Conservation (phyloP, 2,329 filamentous ascomycete genomes). For the Colletotrichum sp. region DNA sequence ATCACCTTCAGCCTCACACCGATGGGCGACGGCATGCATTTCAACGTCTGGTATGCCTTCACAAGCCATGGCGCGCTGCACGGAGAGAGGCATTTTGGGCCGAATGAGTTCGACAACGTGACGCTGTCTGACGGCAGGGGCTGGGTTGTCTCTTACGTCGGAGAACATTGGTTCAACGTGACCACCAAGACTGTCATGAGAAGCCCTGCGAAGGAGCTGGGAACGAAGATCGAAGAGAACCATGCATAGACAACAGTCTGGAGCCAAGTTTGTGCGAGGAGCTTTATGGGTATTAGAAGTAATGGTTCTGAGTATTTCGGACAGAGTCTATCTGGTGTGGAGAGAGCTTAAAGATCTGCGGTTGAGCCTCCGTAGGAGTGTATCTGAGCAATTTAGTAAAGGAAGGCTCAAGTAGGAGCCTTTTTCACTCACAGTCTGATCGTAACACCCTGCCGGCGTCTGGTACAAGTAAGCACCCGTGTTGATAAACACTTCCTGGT, state of each 20-base stretch:
- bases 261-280: not conserved
- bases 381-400: slow-evolving; percentile 11
- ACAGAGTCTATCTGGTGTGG: not conserved
- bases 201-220: not conserved
- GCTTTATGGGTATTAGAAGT: not conserved
- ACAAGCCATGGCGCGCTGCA: slow-evolving; percentile 2
- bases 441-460: slow-evolving; percentile 61
- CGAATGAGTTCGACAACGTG: not conserved
- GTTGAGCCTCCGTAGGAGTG: slow-evolving; percentile 22
- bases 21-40: slow-evolving; percentile 8
- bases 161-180: not conserved
- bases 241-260: not conserved
- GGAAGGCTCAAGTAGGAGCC: not conserved
- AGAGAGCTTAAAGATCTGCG: slow-evolving; percentile 2
- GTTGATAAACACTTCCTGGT: slow-evolving; percentile 60
- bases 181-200: not conserved
- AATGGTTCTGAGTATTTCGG: not conserved
- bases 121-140: not conserved
- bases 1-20: slow-evolving; percentile 15
- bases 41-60: slow-evolving; percentile 17
- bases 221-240: not conserved
- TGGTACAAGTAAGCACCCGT: slow-evolving; percentile 63
- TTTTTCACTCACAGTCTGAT: slow-evolving; percentile 56
- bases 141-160: not conserved
- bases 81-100: not conserved